A percentile compares a stretch with the other conserved stretches of the same genome.
These are phyloP conservation scores for Saccharum hybrid DNA, from an alignment of 202 grass and related monocot genomes.

Conservation along the genomic window DNA sequence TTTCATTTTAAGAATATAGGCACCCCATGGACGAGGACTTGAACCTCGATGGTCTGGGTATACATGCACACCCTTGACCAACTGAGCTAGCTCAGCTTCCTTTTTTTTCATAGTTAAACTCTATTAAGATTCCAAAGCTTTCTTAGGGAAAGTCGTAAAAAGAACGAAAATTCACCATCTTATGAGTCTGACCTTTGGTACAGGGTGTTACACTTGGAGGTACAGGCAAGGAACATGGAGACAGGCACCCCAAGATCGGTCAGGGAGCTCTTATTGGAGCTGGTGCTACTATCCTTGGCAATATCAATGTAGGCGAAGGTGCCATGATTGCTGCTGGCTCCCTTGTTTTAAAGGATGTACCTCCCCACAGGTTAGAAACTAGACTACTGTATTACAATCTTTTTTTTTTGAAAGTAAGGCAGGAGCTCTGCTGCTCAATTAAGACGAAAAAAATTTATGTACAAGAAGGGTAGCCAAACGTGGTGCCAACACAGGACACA, in stretches of 20 bases:
- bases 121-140: constrained; percentile 20
- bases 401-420: too few species aligned
- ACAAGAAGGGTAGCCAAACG: too few species aligned
- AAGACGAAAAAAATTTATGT: too few species aligned
- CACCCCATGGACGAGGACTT: background rate
- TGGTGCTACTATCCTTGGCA: constrained; percentile 90
- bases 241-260: constrained; percentile 94
- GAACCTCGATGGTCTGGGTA: background rate
- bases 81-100: background rate
- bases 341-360: constrained; percentile 91
- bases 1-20: background rate
- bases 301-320: constrained; percentile 92
- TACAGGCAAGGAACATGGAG: constrained; percentile 92
- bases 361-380: constrained; percentile 86
- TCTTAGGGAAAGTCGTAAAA: constrained; percentile 16
- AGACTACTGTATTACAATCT: background rate
- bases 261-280: constrained; percentile 97
- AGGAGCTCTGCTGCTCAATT: too few species aligned
- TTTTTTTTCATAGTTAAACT: background rate
- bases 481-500: too few species aligned
- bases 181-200: constrained; percentile 32
- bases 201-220: constrained; percentile 98
- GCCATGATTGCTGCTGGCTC: constrained; percentile 97
- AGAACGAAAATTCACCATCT: constrained; percentile 35
- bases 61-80: background rate